Percentiles rank a stretch among this genome's conserved stretches.
phyloP scores from a whole-genome alignment of 1,284 basidiomycete genomes.

The Microbotryum silenes-acaulis region DNA sequence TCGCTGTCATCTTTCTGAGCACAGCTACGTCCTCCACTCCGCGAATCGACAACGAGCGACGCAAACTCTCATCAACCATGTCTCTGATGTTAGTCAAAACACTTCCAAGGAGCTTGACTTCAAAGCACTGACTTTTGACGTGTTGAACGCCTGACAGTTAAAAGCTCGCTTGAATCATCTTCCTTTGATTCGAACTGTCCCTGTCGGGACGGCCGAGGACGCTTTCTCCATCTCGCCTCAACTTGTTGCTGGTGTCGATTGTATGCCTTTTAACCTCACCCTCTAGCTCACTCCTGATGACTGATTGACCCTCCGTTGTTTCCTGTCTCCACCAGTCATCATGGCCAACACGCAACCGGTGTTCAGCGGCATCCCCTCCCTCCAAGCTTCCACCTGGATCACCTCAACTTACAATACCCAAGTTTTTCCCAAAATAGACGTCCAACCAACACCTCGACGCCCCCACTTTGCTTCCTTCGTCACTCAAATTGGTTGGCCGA shows the following conservation, averaged over 20 bases:
- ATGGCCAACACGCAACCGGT: conserved; percentile 67
- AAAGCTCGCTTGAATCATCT: conserved; percentile 53
- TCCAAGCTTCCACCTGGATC: conserved; percentile 62
- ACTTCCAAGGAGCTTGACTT: too few relatives aligned
- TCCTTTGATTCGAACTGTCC: conserved; percentile 48
- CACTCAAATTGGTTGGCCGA: conserved; percentile 58
- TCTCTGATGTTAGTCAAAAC: conserved; percentile 2
- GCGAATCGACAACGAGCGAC: conserved; percentile 35
- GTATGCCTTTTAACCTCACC: background rate
- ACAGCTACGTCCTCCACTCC: conserved; percentile 66
- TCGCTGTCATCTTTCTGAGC: too few relatives aligned
- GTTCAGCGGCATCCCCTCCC: conserved; percentile 58
- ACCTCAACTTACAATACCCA: conserved; percentile 21
- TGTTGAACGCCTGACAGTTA: conserved; percentile 27
- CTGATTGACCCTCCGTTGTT: too few relatives aligned
- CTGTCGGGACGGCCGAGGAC: conserved; percentile 83
- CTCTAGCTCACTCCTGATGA: too few relatives aligned
- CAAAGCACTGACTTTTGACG: background rate
- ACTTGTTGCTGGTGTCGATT: conserved; percentile 65
- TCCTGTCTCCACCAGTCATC: conserved; percentile 37
- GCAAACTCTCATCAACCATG: conserved; percentile 2
- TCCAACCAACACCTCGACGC: too few relatives aligned
- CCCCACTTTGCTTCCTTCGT: conserved; percentile 49
- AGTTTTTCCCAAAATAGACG: too few relatives aligned
- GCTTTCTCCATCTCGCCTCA: conserved; percentile 71